A percentile compares a stretch with the other conserved stretches of the same genome.
phyloP scores from a whole-genome alignment of 2,329 filamentous ascomycete genomes.

The Fusarium ramigenum region DNA sequence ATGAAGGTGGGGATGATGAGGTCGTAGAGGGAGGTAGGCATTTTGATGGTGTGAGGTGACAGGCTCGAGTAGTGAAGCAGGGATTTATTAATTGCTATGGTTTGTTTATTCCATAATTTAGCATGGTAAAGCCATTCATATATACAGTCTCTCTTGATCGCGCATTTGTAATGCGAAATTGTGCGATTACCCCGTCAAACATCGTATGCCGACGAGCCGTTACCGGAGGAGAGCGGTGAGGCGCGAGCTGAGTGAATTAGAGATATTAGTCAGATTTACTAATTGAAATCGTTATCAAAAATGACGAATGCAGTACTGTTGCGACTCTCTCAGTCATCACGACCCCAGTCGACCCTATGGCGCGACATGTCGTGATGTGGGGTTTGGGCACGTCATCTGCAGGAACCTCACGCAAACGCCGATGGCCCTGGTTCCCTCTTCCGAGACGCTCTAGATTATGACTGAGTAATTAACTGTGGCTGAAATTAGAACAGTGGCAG shows the following conservation, averaged over 20 bases:
- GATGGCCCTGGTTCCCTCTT: background rate
- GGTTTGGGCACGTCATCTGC: background rate
- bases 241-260: background rate
- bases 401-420: background rate
- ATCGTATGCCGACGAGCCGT: background rate
- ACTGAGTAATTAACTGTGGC: no score
- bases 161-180: background rate
- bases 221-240: background rate
- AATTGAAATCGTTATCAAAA: background rate
- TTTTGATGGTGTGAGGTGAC: background rate
- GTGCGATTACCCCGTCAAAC: background rate
- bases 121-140: background rate
- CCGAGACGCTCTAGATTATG: no score
- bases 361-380: background rate
- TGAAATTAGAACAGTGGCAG: no score
- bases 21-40: slow-evolving; percentile 3
- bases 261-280: background rate
- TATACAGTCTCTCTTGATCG: background rate
- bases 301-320: background rate
- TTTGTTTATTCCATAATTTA: no score
- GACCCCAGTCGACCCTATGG: background rate
- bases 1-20: background rate
- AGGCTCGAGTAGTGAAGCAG: fast-evolving
- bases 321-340: background rate
- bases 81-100: no score